Evolutionary conservation across 2,329 filamentous ascomycete species (phyloP), one percentile per base, ranked within the genome.

Genomic region (Raffaelea albimanens): DNA sequence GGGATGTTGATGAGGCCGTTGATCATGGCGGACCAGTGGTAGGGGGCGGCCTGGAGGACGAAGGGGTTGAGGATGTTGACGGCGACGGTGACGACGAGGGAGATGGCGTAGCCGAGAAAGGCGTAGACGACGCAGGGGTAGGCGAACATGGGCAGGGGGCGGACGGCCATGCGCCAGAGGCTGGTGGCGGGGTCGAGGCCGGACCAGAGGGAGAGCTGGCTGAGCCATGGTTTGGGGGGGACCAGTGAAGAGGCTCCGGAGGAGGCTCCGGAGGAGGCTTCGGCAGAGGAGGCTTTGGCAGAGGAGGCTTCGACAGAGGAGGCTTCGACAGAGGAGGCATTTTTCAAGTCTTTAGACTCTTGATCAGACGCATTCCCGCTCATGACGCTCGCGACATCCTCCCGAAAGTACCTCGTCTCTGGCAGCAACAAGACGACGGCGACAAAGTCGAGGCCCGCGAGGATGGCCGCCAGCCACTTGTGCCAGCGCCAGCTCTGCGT

Each of bases 1-100:
- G 59, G 53, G 23, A 62, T 57, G 52, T 61, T 62, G 52, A 62
- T 60, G 11, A 62, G 49, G n/a, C 60, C 59, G 53, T 95, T 59
- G 47, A 59, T 47, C 48, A 53, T 54, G 39, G 57, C 55, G 29
- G 58, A 59, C 60, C 57, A 62, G 52, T 25, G 54, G 49, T 61
- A 62, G 2, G 59, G 61, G 9, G 58, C 57, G 5, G 58, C 58
- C 44, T 62, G 60, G n/a, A 63, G 55, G 4, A 62, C 59, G 33
- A 60, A 62, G 2, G 59, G 45, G 50, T 60, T 59, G 44, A 61
- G 53, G 43, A 61, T 60, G 55, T 61, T 63, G 51, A 62, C 52
- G 21, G 57, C 49, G 8, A 61, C 56, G 1, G 56, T 60, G 25
- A 62, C 45, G 14, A 59, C 59, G 4, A 62, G 56, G 13, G 57